phyloP scores from a whole-genome alignment of 2,329 filamentous ascomycete genomes.

The Talaromyces sp. region DNA sequence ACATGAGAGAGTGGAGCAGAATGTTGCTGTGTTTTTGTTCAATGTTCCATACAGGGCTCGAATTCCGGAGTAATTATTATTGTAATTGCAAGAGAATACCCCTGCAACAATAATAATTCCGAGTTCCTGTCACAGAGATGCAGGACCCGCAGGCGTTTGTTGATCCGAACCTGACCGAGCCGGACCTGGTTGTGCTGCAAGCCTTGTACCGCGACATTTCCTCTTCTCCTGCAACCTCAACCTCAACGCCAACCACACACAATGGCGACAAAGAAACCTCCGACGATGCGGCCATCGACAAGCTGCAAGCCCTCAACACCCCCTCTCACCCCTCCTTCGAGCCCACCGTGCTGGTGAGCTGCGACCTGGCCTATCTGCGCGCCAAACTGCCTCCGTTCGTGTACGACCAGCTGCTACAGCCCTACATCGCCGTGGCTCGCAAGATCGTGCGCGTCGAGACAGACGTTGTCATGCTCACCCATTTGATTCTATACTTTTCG shows the following conservation, averaged over 20 bases:
- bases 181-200: slow-evolving; percentile 9
- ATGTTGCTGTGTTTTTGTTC: neutral
- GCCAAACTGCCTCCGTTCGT: slow-evolving; percentile 29
- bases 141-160: slow-evolving; percentile 6
- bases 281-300: slow-evolving; percentile 25
- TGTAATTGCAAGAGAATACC: neutral
- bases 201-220: slow-evolving; percentile 7
- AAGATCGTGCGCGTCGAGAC: slow-evolving; percentile 58
- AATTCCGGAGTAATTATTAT: neutral
- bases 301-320: slow-evolving; percentile 47
- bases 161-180: slow-evolving; percentile 5
- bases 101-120: no score
- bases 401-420: slow-evolving; percentile 46
- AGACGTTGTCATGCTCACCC: slow-evolving; percentile 73
- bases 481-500: slow-evolving; percentile 64
- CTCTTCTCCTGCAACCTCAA: neutral
- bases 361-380: slow-evolving; percentile 45
- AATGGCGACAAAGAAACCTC: neutral
- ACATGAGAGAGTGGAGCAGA: neutral
- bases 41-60: neutral
- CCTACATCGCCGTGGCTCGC: slow-evolving; percentile 54
- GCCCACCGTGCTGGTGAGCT: slow-evolving; percentile 50
- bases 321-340: slow-evolving; percentile 44
- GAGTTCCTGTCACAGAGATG: neutral
- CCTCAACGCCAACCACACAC: neutral